A percentile compares a stretch with the other conserved stretches of the same genome.
phyloP scores from a whole-genome alignment of 2,329 filamentous ascomycete genomes.

The Colletotrichum brevisporum region DNA sequence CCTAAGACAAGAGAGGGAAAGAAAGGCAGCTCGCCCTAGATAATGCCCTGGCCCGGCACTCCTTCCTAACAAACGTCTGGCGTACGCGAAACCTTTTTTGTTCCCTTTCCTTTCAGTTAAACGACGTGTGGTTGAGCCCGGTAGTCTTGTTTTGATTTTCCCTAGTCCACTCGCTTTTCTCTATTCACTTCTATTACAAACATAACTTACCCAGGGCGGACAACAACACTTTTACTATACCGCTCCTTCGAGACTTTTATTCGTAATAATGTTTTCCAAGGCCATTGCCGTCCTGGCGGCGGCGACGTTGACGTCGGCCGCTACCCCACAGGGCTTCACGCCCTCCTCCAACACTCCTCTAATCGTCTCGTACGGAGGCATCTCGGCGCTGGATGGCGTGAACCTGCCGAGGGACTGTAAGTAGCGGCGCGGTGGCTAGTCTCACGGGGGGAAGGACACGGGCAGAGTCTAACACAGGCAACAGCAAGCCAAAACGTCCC shows the following conservation, averaged over 20 bases:
- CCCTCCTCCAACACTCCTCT: slow-evolving; percentile 55
- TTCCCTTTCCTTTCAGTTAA: slow-evolving; percentile 23
- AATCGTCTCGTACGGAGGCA: slow-evolving; percentile 55
- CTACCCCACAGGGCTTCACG: slow-evolving; percentile 58
- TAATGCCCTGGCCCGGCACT: slow-evolving; percentile 15
- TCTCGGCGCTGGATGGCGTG: slow-evolving; percentile 54
- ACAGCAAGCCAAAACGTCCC: slow-evolving; percentile 35
- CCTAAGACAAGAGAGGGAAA: slow-evolving; percentile 1
- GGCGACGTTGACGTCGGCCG: slow-evolving; percentile 52
- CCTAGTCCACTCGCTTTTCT: slow-evolving; percentile 33
- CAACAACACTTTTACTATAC: too few relatives aligned
- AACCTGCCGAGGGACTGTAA: slow-evolving; percentile 55
- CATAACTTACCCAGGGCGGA: background rate
- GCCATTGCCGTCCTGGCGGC: slow-evolving; percentile 49
- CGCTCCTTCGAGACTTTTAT: slow-evolving; percentile 24
- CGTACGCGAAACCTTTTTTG: slow-evolving; percentile 19
- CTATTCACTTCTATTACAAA: slow-evolving; percentile 11
- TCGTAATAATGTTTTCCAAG: slow-evolving; percentile 50
- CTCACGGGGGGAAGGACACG: too few relatives aligned
- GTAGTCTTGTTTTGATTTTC: slow-evolving; percentile 39
- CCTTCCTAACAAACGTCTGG: background rate
- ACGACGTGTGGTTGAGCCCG: slow-evolving; percentile 31
- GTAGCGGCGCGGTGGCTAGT: too few relatives aligned
- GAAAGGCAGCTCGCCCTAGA: slow-evolving; percentile 18
- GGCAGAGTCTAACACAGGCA: background rate